These are phyloP conservation scores for Acer campestre DNA, from an alignment of 345 rosid genomes.

Conservation along the genomic window DNA sequence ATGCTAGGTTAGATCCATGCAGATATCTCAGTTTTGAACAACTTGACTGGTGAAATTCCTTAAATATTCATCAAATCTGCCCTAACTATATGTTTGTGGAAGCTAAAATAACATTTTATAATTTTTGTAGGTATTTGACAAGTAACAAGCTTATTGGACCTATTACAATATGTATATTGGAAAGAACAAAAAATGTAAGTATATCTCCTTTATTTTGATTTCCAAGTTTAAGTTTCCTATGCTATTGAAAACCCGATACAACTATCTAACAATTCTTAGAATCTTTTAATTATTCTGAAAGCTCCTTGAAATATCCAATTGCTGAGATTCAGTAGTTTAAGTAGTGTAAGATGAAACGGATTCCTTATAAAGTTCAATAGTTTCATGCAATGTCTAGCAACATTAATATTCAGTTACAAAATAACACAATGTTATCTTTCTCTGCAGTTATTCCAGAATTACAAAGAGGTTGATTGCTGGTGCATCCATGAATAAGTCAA, in stretches of 20 bases:
- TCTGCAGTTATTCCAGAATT: background rate
- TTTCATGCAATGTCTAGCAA: background rate
- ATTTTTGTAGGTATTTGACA: conserved; percentile 61
- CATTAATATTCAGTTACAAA: background rate
- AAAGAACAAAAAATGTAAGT: conserved; percentile 68
- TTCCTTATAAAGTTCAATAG: background rate
- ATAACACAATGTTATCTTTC: background rate
- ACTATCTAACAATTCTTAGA: background rate
- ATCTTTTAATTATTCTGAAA: background rate
- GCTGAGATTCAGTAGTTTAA: background rate
- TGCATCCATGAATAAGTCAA: conserved; percentile 37
- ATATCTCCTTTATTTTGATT: conserved; percentile 12
- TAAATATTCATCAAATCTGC: conserved; percentile 37
- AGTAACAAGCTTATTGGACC: conserved; percentile 67
- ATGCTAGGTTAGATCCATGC: conserved; percentile 25
- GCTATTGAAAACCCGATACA: background rate
- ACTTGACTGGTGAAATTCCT: conserved; percentile 71
- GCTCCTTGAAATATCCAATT: background rate
- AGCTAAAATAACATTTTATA: background rate
- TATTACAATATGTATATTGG: conserved; percentile 53
- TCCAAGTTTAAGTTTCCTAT: background rate
- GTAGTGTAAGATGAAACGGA: background rate
- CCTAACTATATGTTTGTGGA: background rate
- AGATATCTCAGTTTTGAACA: conserved; percentile 85
- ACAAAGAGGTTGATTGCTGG: background rate